phyloP scores from a whole-genome alignment of 768 basidiomycete genomes.

The Pleurotus pulmonarius region DNA sequence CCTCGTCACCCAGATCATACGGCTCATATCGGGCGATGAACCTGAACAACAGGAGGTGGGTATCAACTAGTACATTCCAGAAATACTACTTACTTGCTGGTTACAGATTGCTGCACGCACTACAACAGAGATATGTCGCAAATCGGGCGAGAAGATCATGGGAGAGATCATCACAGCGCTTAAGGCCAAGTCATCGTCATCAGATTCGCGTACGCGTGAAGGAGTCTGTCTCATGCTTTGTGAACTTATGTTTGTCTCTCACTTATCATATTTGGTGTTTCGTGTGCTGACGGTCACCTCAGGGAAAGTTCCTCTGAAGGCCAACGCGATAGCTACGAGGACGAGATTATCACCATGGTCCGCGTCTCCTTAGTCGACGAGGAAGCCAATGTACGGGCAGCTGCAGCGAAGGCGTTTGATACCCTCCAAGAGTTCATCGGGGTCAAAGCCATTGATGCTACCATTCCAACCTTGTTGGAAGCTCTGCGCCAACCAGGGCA shows the following conservation, averaged over 20 bases:
- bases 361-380: constrained; percentile 85
- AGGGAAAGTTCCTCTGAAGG: constrained; percentile 82
- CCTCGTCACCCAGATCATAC: constrained; percentile 73
- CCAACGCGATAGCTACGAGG: constrained; percentile 85
- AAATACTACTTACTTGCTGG: no score
- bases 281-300: constrained; percentile 9
- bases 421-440: constrained; percentile 91
- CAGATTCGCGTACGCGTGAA: constrained; percentile 63
- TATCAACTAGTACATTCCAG: background rate
- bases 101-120: constrained; percentile 83
- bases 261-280: background rate
- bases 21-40: constrained; percentile 73
- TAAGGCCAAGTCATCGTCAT: constrained; percentile 58
- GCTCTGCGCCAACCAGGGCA: constrained; percentile 92
- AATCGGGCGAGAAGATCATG: constrained; percentile 90
- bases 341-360: constrained; percentile 83
- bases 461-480: constrained; percentile 91
- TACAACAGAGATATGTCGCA: constrained; percentile 84
- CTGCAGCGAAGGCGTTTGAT: constrained; percentile 88
- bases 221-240: constrained; percentile 87
- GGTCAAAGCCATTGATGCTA: constrained; percentile 89
- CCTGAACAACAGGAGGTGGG: constrained; percentile 87
- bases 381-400: constrained; percentile 78
- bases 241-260: constrained; percentile 72
- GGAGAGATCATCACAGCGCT: constrained; percentile 81